Conservation (phyloP, 805 yeast genomes). For the Saturnispora serradocipensis region DNA sequence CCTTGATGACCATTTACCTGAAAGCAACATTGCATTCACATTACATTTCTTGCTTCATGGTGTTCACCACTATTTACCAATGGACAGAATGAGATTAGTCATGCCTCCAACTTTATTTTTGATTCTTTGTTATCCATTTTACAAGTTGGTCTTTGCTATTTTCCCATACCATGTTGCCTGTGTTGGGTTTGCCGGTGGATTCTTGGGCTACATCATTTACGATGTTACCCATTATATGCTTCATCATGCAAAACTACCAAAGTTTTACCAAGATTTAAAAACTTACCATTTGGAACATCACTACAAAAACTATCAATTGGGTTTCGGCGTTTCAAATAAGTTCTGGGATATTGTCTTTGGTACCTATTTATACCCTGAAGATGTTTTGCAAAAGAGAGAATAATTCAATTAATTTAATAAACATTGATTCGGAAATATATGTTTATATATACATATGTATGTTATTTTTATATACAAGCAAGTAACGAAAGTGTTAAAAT, state of each 20-base stretch:
- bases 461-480: not conserved
- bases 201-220: slow-evolving; percentile 85
- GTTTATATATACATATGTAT: not conserved
- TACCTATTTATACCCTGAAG: slow-evolving; percentile 53
- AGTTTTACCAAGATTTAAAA: slow-evolving; percentile 66
- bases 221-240: slow-evolving; percentile 91
- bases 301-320: slow-evolving; percentile 92
- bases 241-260: slow-evolving; percentile 82
- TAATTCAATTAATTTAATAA: slow-evolving; percentile 9
- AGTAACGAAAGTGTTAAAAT: not conserved
- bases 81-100: slow-evolving; percentile 89
- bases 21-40: slow-evolving; percentile 62
- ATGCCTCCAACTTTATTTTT: slow-evolving; percentile 90
- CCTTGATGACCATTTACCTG: slow-evolving; percentile 79
- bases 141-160: slow-evolving; percentile 61
- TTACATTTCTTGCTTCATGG: slow-evolving; percentile 91
- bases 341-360: slow-evolving; percentile 93
- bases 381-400: slow-evolving; percentile 35
- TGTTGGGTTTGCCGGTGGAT: slow-evolving; percentile 92
- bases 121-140: slow-evolving; percentile 69
- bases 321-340: slow-evolving; percentile 90
- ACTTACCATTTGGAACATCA: slow-evolving; percentile 95
- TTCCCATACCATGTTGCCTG: slow-evolving; percentile 82
- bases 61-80: slow-evolving; percentile 93
- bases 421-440: not conserved